Evolutionary conservation across 345 rosid genomes (phyloP).

Genomic region (Citrus glauca): DNA sequence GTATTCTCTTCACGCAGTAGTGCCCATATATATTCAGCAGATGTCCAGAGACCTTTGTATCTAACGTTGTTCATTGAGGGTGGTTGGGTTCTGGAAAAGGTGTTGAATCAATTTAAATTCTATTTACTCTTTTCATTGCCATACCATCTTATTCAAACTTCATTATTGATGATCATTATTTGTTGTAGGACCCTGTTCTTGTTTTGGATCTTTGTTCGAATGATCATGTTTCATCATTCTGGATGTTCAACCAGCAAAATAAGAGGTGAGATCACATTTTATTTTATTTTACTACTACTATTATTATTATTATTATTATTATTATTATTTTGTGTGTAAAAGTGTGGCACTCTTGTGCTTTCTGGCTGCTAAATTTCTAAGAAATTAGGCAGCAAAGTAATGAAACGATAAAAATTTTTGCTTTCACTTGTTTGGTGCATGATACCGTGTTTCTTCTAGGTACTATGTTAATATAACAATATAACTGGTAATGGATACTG

Average conservation of each 20-base stretch:
- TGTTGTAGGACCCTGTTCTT: constrained; percentile 73
- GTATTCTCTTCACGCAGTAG: constrained; percentile 54
- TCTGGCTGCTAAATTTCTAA: not conserved
- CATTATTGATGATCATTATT: constrained; percentile 10
- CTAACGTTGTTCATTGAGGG: constrained; percentile 75
- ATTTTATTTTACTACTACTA: not conserved
- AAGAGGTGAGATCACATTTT: constrained; percentile 53
- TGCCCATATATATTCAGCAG: constrained; percentile 67
- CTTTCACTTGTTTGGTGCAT: not conserved
- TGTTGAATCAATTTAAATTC: constrained; percentile 15
- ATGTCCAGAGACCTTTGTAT: constrained; percentile 68
- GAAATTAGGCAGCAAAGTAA: not conserved
- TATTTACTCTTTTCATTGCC: not conserved
- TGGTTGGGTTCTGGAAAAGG: constrained; percentile 96
- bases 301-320: not conserved
- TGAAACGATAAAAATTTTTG: not conserved
- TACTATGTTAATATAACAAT: not conserved
- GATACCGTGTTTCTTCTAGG: not conserved
- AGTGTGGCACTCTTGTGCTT: not conserved
- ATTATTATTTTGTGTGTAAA: not conserved
- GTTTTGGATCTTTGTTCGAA: constrained; percentile 73
- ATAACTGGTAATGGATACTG: not conserved
- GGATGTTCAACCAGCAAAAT: constrained; percentile 93
- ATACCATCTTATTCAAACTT: not conserved
- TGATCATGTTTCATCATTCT: constrained; percentile 74